A percentile compares a stretch with the other conserved stretches of the same genome.
phyloP scores from a whole-genome alignment of 352 stramenopile genomes.

The Peronospora farinosa region DNA sequence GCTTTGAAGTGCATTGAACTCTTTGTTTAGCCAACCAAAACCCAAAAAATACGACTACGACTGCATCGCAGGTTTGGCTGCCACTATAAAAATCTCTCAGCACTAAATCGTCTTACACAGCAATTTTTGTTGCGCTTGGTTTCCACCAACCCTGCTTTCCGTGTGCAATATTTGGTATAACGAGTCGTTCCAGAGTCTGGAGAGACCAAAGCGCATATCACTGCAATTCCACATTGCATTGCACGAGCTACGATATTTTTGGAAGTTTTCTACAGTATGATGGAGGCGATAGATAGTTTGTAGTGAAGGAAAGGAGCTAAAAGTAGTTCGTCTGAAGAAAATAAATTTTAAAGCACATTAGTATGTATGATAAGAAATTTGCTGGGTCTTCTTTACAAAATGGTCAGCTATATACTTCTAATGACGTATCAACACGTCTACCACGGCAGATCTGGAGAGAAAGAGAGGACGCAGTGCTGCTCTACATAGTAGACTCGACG shows the following conservation, averaged over 20 bases:
- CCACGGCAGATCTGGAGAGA: slow-evolving; percentile 43
- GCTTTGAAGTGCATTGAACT: too few species aligned
- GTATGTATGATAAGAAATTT: slow-evolving; percentile 48
- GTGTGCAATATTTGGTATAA: slow-evolving; percentile 46
- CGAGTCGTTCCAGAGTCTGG: slow-evolving; percentile 55
- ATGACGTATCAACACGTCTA: slow-evolving; percentile 43
- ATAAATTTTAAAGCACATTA: slow-evolving; percentile 1
- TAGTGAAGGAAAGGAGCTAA: too few species aligned
- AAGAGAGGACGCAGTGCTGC: slow-evolving; percentile 61
- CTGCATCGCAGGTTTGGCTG: too few species aligned
- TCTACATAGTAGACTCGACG: slow-evolving; percentile 72
- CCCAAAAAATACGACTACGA: too few species aligned
- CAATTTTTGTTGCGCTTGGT: slow-evolving; percentile 88
- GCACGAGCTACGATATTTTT: slow-evolving; percentile 46
- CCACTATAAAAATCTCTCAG: too few species aligned
- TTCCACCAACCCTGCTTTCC: slow-evolving; percentile 45
- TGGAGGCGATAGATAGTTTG: slow-evolving; percentile 37
- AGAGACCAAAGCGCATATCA: slow-evolving; percentile 32
- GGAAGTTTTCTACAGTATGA: slow-evolving; percentile 47
- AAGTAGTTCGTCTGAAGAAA: background rate
- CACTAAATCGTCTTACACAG: slow-evolving; percentile 80
- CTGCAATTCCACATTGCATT: slow-evolving; percentile 47
- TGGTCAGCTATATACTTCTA: slow-evolving; percentile 35
- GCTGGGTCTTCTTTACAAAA: slow-evolving; percentile 69
- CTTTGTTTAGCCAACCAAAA: too few species aligned